Evolutionary conservation across 352 stramenopile genomes (phyloP).

Genomic region (Phytophthora megakarya): DNA sequence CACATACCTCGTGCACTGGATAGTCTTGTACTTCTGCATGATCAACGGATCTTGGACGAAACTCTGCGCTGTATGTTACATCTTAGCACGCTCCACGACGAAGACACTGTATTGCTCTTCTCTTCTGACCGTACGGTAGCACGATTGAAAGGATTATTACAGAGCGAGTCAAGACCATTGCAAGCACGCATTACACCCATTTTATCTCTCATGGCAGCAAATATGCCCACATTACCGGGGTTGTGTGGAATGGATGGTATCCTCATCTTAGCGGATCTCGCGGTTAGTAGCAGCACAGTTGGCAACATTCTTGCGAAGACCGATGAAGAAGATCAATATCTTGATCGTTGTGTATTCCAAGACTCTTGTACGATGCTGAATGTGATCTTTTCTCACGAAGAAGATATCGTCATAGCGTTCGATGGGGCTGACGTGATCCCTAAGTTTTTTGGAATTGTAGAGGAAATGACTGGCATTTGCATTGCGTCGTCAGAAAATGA

Average conservation of each 20-base stretch:
- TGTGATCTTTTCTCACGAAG: conserved; percentile 48
- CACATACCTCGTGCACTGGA: conserved; percentile 46
- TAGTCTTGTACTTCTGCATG: conserved; percentile 52
- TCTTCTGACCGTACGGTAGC: conserved; percentile 40
- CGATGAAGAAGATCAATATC: neutral
- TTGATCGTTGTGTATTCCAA: conserved; percentile 40
- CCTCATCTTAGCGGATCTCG: conserved; percentile 38
- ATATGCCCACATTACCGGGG: conserved; percentile 50
- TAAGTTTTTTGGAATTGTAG: conserved; percentile 56
- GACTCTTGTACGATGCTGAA: conserved; percentile 58
- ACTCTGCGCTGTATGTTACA: conserved; percentile 41
- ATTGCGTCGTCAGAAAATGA: conserved; percentile 1
- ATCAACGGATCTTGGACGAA: conserved; percentile 42
- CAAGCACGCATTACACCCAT: conserved; percentile 52
- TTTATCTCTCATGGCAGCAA: conserved; percentile 50
- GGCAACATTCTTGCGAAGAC: conserved; percentile 1
- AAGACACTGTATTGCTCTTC: conserved; percentile 36
- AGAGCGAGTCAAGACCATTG: conserved; percentile 40
- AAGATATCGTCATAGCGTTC: conserved; percentile 50
- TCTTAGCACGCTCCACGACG: conserved; percentile 20
- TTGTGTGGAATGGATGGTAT: conserved; percentile 54
- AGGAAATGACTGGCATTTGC: conserved; percentile 16
- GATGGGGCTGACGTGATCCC: conserved; percentile 52
- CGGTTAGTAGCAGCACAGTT: conserved; percentile 18
- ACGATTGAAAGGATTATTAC: conserved; percentile 37